Evolutionary conservation across 1,284 basidiomycete genomes (phyloP).

Genomic region (Fomes fomentarius): DNA sequence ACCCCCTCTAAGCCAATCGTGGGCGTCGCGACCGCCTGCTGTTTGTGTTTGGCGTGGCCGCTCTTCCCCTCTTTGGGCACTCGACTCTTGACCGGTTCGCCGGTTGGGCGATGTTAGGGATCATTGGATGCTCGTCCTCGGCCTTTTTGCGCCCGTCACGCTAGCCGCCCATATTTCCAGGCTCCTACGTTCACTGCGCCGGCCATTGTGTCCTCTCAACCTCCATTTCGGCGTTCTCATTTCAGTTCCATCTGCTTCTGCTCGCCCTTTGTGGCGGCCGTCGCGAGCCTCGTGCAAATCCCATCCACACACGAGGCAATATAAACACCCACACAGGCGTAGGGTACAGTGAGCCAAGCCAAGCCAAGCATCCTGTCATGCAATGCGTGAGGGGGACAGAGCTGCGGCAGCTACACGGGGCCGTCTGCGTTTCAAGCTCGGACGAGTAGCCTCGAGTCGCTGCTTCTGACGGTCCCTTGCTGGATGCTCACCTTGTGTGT

Average conservation of each 20-base stretch:
- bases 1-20: neutral
- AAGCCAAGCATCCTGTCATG: too few relatives aligned
- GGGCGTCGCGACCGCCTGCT: neutral
- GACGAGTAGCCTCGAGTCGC: neutral
- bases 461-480: neutral
- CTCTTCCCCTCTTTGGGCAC: neutral
- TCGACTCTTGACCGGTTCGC: neutral
- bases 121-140: neutral
- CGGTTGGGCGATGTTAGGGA: too few relatives aligned
- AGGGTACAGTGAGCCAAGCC: too few relatives aligned
- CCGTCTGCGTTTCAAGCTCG: neutral
- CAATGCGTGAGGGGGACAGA: too few relatives aligned
- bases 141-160: neutral
- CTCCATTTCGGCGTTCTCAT: neutral
- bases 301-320: neutral
- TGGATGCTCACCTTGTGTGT: neutral
- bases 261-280: slow-evolving; percentile 1
- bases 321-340: neutral
- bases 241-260: neutral
- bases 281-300: slow-evolving; percentile 6
- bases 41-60: too few relatives aligned
- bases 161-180: neutral
- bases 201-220: neutral
- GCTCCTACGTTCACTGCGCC: neutral
- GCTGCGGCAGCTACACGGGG: too few relatives aligned